Evolutionary conservation across 2,329 filamentous ascomycete species (phyloP).

Genomic region (Aureobasidium uvarum): DNA sequence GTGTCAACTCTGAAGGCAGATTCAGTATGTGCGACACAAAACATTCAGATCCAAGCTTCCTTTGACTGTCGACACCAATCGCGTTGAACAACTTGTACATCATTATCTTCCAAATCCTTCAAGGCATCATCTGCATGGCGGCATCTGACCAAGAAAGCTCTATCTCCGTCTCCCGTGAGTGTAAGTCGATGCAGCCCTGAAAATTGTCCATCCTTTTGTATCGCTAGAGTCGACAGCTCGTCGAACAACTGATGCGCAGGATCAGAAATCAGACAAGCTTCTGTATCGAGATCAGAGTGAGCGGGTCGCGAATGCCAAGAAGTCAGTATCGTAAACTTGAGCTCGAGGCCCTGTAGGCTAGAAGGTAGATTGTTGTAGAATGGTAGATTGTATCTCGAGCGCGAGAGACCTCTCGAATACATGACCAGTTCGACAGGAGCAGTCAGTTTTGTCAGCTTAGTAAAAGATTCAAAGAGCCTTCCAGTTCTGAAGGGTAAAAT

Average conservation of each 20-base stretch:
- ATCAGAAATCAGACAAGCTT: neutral
- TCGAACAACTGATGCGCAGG: constrained; percentile 5
- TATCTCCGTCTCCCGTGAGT: neutral
- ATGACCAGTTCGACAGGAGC: neutral
- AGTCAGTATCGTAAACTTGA: neutral
- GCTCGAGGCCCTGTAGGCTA: neutral
- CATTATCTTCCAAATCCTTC: neutral
- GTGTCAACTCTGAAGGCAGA: too few species aligned
- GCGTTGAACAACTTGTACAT: neutral
- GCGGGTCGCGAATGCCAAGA: neutral
- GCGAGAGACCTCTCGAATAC: neutral
- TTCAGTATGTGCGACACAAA: too few species aligned
- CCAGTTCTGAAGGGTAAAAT: neutral
- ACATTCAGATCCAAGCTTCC: neutral
- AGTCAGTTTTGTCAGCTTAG: neutral
- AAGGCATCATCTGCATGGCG: neutral
- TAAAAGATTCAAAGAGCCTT: neutral
- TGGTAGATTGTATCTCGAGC: neutral
- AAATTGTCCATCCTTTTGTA: neutral
- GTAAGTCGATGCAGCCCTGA: neutral
- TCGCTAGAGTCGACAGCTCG: neutral
- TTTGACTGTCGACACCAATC: neutral
- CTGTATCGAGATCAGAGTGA: neutral
- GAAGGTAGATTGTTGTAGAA: neutral
- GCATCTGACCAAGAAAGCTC: constrained; percentile 3